A percentile compares a stretch with the other conserved stretches of the same genome.
Conservation (phyloP, 1,284 basidiomycete species). For the Spongiforma sp. region DNA sequence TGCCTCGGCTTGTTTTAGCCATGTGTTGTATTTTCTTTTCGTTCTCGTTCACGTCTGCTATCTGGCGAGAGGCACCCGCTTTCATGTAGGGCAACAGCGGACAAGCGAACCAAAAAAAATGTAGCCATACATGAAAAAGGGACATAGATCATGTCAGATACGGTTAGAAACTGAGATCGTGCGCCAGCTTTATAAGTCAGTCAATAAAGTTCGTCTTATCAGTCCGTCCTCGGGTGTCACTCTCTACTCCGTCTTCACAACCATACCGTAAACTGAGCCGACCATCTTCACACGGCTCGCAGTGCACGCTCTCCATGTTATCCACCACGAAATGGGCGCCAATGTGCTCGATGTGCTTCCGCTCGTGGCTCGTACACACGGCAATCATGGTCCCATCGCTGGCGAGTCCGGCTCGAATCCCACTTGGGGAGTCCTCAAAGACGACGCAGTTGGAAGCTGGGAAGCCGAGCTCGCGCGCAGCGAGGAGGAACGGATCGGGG, state of each 20-base stretch:
- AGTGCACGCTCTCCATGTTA: conserved; percentile 59
- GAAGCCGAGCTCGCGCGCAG: conserved; percentile 74
- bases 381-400: conserved; percentile 79
- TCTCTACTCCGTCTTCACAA: conserved; percentile 10
- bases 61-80: too few species aligned
- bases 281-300: conserved; percentile 46
- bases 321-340: conserved; percentile 74
- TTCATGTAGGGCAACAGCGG: too few species aligned
- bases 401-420: conserved; percentile 75
- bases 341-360: conserved; percentile 59
- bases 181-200: too few species aligned
- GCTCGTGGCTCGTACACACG: conserved; percentile 71
- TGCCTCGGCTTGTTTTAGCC: too few species aligned
- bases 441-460: conserved; percentile 65
- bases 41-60: too few species aligned
- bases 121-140: too few species aligned
- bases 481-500: conserved; percentile 78
- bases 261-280: conserved; percentile 45
- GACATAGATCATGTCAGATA: too few species aligned
- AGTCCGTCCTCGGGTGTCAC: too few species aligned
- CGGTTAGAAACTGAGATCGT: too few species aligned
- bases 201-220: too few species aligned
- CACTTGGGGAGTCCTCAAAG: conserved; percentile 78
- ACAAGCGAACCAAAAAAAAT: too few species aligned
- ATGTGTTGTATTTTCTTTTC: too few species aligned